Evolutionary conservation across 2,329 filamentous ascomycete genomes (phyloP).

Genomic region (Fusarium solani-melongenae): DNA sequence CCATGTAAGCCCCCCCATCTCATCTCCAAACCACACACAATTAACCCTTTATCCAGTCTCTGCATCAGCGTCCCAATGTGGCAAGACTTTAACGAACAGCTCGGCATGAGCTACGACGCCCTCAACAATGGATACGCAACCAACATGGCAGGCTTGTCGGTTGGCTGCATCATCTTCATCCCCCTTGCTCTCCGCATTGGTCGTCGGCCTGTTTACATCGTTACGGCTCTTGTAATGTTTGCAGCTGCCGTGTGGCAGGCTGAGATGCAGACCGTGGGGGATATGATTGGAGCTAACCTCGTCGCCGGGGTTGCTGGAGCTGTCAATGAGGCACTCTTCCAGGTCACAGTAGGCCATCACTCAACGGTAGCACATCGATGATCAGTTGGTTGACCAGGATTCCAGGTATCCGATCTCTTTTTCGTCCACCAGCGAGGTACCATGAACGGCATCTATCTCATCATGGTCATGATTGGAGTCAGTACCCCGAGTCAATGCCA

Average conservation of each 20-base stretch:
- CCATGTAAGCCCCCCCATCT: conserved; percentile 15
- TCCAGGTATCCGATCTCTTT: conserved; percentile 42
- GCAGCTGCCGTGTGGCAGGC: conserved; percentile 40
- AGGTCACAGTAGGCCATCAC: conserved; percentile 46
- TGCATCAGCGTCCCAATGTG: conserved; percentile 35
- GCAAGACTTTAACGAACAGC: conserved; percentile 28
- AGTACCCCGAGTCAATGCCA: neutral
- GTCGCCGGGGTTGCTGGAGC: conserved; percentile 50
- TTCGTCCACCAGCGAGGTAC: conserved; percentile 46
- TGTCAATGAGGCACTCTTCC: conserved; percentile 51
- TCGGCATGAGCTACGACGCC: conserved; percentile 33
- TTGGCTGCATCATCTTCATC: conserved; percentile 48
- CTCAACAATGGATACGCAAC: conserved; percentile 43
- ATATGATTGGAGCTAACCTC: conserved; percentile 38
- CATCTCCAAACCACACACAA: neutral
- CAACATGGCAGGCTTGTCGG: conserved; percentile 44
- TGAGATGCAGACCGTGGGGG: conserved; percentile 29
- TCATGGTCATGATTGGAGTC: conserved; percentile 31
- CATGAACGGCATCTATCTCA: conserved; percentile 41
- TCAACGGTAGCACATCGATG: rapidly evolving
- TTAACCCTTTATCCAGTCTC: neutral
- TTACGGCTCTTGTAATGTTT: conserved; percentile 36
- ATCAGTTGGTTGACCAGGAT: neutral
- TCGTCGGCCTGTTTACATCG: conserved; percentile 45
- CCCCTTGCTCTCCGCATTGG: conserved; percentile 48